Evolutionary conservation across 1,284 basidiomycete species (phyloP), one percentile per base, ranked within the genome.

Genomic region (Cerrena zonata): DNA sequence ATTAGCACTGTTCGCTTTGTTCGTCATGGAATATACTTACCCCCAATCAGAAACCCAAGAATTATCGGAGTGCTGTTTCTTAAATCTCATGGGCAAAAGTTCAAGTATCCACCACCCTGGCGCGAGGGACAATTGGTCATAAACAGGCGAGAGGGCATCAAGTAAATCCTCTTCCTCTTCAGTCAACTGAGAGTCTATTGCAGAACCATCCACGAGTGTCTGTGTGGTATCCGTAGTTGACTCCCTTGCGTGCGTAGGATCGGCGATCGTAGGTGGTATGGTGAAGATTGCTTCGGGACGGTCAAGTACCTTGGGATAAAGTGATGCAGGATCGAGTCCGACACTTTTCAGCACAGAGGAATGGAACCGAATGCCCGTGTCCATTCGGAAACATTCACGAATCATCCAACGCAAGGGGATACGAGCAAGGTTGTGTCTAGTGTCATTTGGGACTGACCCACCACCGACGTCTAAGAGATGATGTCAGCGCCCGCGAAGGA

Each of bases 341-440:
- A 76, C 64, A 2, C 61, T 53, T 36, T 63, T 67, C 53, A 80
- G 70, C 54, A 69, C 65, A 23, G 70, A 68, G 2, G 68, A 62
- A 53, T 79, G 69, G 64, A 80, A 81, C 45, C 77, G 65, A 45
- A 82, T 78, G 1, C 79, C 80, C 0, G 74, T 75, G 3, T 74
- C 62, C 21, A 72, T 55, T 13, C 65, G 62, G 67, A 80, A 79
- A 53, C 76, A 77, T 56, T 84, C 69, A 27, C 77, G 72, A 49
- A 79, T 69, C 77, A 79, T 79, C 77, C 77, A 79, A 1, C 77
- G 74, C 15, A 79, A 64, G 2, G 78, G 67, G 40, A 80, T 79
- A 22, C 75, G 72, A 0, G 77, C 73, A 1, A 79, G 64, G 47
- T 63, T 66, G 59, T 76, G 65, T 2, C 65, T 69, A 0, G 67